Percentiles rank a stretch among this genome's conserved stretches.
phyloP scores from a whole-genome alignment of 345 rosid genomes.

The Moricandia moricandioides region DNA sequence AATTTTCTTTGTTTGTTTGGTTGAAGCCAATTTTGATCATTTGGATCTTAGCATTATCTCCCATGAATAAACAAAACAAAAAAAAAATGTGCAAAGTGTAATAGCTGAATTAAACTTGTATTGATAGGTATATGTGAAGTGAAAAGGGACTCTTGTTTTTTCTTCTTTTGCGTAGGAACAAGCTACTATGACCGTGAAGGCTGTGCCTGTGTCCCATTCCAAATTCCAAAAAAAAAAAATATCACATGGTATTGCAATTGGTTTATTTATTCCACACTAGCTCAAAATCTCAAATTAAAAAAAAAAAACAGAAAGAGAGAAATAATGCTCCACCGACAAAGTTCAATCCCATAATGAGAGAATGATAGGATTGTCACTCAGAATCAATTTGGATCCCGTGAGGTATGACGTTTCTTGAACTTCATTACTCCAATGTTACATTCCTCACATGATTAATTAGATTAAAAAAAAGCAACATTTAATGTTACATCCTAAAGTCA shows the following conservation, averaged over 20 bases:
- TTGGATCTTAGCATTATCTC: background rate
- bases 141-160: conserved; percentile 13
- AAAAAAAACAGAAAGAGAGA: conserved; percentile 16
- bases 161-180: conserved; percentile 9
- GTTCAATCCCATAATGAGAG: background rate
- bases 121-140: background rate
- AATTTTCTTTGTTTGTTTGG: conserved; percentile 22
- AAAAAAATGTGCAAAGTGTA: background rate
- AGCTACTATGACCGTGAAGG: conserved; percentile 25
- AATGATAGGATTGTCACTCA: background rate
- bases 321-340: conserved; percentile 27
- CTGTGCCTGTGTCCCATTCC: conserved; percentile 18
- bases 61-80: background rate
- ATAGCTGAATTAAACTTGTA: background rate
- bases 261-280: background rate
- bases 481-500: conserved; percentile 3
- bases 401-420: background rate
- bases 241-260: conserved; percentile 16
- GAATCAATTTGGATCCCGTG: background rate
- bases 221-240: background rate
- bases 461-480: conserved; percentile 17
- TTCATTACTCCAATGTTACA: background rate
- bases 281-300: background rate
- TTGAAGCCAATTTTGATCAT: conserved; percentile 23
- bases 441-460: conserved; percentile 1